Percentiles rank a stretch among this genome's conserved stretches.
Conservation (phyloP, 106 monocot species). For the Allium fistulosum region DNA sequence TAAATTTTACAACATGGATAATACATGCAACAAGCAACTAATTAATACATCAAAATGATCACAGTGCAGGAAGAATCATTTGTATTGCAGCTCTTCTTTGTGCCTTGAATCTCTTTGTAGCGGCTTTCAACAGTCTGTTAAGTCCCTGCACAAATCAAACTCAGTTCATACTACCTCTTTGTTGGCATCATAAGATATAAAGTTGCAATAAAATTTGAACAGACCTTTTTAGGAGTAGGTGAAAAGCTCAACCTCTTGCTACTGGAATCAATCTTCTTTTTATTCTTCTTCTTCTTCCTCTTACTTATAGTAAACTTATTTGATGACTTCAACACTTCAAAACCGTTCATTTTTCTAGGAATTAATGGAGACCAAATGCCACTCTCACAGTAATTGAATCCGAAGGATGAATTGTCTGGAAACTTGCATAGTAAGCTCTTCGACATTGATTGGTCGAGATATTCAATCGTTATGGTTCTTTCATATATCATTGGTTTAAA, state of each 20-base stretch:
- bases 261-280: neutral
- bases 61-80: constrained; percentile 5
- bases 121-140: constrained; percentile 11
- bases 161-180: neutral
- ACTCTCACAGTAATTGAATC: constrained; percentile 96
- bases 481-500: constrained; percentile 13
- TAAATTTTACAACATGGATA: too few relatives aligned
- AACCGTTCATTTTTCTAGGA: constrained; percentile 17
- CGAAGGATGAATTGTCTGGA: constrained; percentile 71
- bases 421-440: constrained; percentile 72
- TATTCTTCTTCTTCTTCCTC: constrained; percentile 3
- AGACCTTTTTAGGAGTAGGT: constrained; percentile 17
- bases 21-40: neutral
- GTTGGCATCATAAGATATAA: neutral
- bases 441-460: constrained; percentile 77
- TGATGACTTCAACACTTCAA: neutral
- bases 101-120: constrained; percentile 5
- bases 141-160: constrained; percentile 1
- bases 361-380: constrained; percentile 82
- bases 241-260: constrained; percentile 10
- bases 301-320: neutral
- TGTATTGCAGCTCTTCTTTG: constrained; percentile 14
- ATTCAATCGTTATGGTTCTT: constrained; percentile 79
- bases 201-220: neutral
- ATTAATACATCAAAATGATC: neutral